Percentiles rank a stretch among this genome's conserved stretches.
Evolutionary conservation across 768 basidiomycete species (phyloP).

Genomic region (Mycena haematopus): DNA sequence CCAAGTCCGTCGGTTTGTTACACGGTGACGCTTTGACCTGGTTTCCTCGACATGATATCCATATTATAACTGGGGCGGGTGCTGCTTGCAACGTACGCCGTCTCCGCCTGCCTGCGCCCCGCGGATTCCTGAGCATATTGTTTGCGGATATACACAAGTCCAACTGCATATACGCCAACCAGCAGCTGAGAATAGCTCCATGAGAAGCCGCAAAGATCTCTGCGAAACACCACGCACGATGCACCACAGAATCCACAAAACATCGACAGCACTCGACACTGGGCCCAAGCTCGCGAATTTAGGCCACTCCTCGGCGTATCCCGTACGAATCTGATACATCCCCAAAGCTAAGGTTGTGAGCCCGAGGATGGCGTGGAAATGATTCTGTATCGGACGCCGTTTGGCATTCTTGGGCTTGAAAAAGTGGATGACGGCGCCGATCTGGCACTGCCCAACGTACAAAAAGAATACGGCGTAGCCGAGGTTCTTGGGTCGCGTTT

Average conservation of each 20-base stretch:
- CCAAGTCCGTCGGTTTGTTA: too few species aligned
- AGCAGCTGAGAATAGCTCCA: slow-evolving; percentile 41
- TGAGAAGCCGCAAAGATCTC: neutral
- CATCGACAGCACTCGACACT: slow-evolving; percentile 43
- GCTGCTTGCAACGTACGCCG: neutral
- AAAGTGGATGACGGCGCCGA: slow-evolving; percentile 60
- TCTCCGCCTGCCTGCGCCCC: neutral
- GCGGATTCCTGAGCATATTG: slow-evolving; percentile 53
- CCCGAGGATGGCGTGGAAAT: slow-evolving; percentile 60
- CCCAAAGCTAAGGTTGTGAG: slow-evolving; percentile 54
- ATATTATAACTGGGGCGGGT: too few species aligned
- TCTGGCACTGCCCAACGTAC: slow-evolving; percentile 52
- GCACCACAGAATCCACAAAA: slow-evolving; percentile 55
- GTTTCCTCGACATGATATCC: too few species aligned
- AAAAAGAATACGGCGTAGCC: slow-evolving; percentile 47
- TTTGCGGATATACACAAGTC: slow-evolving; percentile 49
- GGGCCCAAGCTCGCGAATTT: slow-evolving; percentile 46
- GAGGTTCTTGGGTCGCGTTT: slow-evolving; percentile 44
- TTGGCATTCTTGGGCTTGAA: slow-evolving; percentile 46
- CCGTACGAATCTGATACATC: slow-evolving; percentile 54
- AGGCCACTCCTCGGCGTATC: slow-evolving; percentile 57
- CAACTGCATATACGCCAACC: slow-evolving; percentile 46
- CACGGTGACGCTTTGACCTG: too few species aligned
- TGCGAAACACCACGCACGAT: slow-evolving; percentile 40
- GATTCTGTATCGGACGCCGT: slow-evolving; percentile 58